Base-by-base conservation (phyloP, 352 stramenopile genomes). In the Saprolegnia diclina region DNA sequence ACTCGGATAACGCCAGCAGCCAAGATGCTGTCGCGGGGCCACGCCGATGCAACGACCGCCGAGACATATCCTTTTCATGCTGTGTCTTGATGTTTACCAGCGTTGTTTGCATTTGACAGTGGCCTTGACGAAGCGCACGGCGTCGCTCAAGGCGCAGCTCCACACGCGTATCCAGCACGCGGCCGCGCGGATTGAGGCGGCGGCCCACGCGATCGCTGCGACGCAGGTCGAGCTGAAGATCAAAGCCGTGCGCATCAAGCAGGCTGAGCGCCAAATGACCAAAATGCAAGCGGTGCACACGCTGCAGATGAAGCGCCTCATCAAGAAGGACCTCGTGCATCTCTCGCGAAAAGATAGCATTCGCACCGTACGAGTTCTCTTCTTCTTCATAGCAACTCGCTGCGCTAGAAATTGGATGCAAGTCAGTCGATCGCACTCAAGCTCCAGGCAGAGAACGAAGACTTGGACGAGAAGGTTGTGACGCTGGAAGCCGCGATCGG, bases 31-130 rank as follows among this genome's bases (percentile, higher is more conserved):
- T 7, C 7, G 14, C 38, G 38, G 14, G 14, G 7, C 7, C 7
- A 7, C 38, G 5, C 4, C 26, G 29, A 37, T 32, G 24, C 54
- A 29, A 19, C 32, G 9, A 13, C 38, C 13, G 54, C 24, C 32
- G 26, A 63, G 45, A 44, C 11, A 63, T 63, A 63, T 63, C 54
- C 54, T 63, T 63, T 63, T 46, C 32, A 22, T 5, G 5, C 4
- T 7, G 3, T 46, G 13, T 63, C 21, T 9, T 45, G 38, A 45
- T 45, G 38, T 14, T 45, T 45, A 14, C 7, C 7, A 14, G 7
- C 7, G 21, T 32, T 63, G 4, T 4, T 46, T 32, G 6, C 54
- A 63, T 59, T 19, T 59, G 16, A 18, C 14, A 13, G 21, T 5
- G 6, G 13, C 14, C 26, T 24, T 42, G 21, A 63, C 54, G 11